Percentiles rank a stretch among this genome's conserved stretches.
These are phyloP conservation scores for Salvia hispanica DNA, from an alignment of 257 asterid species.

Conservation along the genomic window DNA sequence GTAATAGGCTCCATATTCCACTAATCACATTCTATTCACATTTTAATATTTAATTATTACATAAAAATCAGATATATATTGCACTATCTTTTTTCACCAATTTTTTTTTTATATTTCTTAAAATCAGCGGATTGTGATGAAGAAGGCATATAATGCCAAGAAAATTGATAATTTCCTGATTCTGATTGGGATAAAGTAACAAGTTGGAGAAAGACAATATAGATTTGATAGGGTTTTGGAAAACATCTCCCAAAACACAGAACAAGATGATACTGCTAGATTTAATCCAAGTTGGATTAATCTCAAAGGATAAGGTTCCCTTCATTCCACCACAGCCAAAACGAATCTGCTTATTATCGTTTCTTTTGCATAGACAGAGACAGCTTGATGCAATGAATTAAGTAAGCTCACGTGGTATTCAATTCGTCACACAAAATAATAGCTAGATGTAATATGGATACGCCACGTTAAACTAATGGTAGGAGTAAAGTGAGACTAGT, in stretches of 20 bases:
- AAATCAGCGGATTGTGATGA: not conserved
- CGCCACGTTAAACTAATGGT: no score
- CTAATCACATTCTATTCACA: no score
- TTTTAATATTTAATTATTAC: no score
- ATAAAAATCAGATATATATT: no score
- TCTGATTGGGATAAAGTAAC: conserved; percentile 38
- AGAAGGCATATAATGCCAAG: not conserved
- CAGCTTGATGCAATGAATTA: not conserved
- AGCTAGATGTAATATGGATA: no score
- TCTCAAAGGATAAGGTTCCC: conserved; percentile 22
- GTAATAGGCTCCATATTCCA: no score
- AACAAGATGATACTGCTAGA: not conserved
- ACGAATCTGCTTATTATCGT: conserved; percentile 11
- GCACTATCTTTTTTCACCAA: no score
- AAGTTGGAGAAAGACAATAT: conserved; percentile 16
- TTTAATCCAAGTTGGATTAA: conserved; percentile 19
- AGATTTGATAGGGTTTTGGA: not conserved
- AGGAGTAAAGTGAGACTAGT: no score
- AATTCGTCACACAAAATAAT: no score
- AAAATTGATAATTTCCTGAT: conserved; percentile 17
- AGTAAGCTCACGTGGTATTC: no score
- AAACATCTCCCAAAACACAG: conserved; percentile 24
- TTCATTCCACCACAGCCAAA: conserved; percentile 21
- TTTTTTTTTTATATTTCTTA: no score
- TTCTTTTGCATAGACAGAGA: conserved; percentile 28